These are phyloP conservation scores for Scutellaria baicalensis DNA, from an alignment of 257 asterid genomes.

Conservation along the genomic window DNA sequence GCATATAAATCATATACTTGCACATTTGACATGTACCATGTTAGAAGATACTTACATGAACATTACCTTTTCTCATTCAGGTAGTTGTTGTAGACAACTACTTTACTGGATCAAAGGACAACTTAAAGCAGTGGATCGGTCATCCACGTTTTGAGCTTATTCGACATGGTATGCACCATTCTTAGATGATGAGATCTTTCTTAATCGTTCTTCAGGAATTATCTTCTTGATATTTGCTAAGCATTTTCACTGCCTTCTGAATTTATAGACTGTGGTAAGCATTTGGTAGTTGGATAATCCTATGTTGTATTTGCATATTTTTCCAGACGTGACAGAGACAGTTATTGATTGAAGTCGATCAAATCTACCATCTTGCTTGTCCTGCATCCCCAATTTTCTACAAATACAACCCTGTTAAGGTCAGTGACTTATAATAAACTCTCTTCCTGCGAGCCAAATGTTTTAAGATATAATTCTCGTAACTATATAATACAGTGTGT, in stretches of 20 bases:
- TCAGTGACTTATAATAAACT: constrained; percentile 3
- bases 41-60: not conserved
- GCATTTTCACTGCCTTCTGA: no score
- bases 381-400: constrained; percentile 96
- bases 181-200: no score
- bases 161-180: constrained; percentile 75
- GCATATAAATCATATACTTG: not conserved
- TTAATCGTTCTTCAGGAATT: no score
- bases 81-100: constrained; percentile 87
- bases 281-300: not conserved
- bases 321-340: constrained; percentile 88
- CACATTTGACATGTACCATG: not conserved
- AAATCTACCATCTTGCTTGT: constrained; percentile 94
- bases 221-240: no score
- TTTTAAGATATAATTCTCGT: no score
- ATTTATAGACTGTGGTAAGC: no score
- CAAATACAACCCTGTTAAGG: constrained; percentile 96
- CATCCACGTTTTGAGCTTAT: constrained; percentile 96
- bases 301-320: not conserved
- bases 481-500: no score
- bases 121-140: constrained; percentile 83
- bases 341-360: constrained; percentile 77
- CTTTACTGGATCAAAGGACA: constrained; percentile 91
- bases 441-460: no score
- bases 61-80: constrained; percentile 19